Base-by-base conservation (phyloP, 179 eudicot species). In the Carnegiea gigantea region DNA sequence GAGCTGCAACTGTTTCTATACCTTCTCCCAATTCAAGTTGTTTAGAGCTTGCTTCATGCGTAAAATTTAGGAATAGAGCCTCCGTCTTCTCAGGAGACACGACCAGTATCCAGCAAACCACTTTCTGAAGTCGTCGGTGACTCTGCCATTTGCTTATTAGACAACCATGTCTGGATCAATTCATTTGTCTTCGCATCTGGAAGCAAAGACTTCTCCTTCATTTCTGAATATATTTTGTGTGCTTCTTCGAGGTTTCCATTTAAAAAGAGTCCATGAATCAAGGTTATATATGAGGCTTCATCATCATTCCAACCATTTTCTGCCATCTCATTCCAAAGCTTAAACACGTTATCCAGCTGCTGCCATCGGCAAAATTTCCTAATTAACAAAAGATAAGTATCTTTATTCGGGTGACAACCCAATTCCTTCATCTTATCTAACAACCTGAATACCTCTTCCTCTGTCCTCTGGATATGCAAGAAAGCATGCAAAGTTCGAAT, bases 161-260 rank as follows among this genome's bases (percentile, higher is more conserved):
- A 86, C 82, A 89, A 11, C 94, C 95, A 95, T 48, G 87, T 82
- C 87, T 87, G 95, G 78, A 93, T 90, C 86, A 88, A 77, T 75
- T 90, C 92, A 77, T 95, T 92, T 65, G 92, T 85, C 77, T 92
- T 89, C 4, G 88, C 88, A 84, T 93, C 94, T 28, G 96, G 92
- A 78, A 84, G 78, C 79, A 91, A 80, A 46, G 85, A 73, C 80
- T 89, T 95, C 51, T 77, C 90, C 82, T 90, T 93, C 98, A 93
- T 95, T 84, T 92, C 96, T 33, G 70, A 8, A 79, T 92, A 90
- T 70, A 92, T 86, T 74, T 86, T 86, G 83, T 90, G 78, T 15
- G 98, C 95, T 89, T 91, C 96, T 82, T 92, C 92, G 76, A 92
- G 79, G 88, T 88, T 85, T 70, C 96, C 96, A 80, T 92, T 93